phyloP scores from a whole-genome alignment of 495 filamentous ascomycete genomes.

The Pseudoneurospora amorphoporcata region DNA sequence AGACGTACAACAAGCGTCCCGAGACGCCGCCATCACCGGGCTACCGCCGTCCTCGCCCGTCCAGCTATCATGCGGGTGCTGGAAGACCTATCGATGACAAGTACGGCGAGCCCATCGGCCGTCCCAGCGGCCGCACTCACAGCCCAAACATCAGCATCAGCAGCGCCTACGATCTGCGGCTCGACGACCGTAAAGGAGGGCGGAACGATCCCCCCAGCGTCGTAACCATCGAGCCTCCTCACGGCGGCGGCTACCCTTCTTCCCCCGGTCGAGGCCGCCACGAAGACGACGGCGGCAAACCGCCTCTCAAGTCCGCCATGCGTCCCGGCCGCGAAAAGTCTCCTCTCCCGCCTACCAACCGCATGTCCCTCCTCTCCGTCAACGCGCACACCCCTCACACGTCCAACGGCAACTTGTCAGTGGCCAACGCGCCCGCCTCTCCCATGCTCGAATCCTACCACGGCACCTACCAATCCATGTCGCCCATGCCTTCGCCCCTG shows the following conservation, averaged over 20 bases:
- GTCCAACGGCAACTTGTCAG: conserved; percentile 19
- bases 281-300: not conserved
- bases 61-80: not conserved
- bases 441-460: conserved; percentile 87
- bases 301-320: conserved; percentile 23
- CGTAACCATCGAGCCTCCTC: conserved; percentile 26
- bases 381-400: conserved; percentile 30
- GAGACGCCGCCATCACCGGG: conserved; percentile 17
- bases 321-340: conserved; percentile 30
- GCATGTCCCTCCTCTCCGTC: conserved; percentile 36
- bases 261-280: conserved; percentile 1
- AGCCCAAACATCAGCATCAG: conserved; percentile 12
- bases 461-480: conserved; percentile 90
- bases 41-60: conserved; percentile 10
- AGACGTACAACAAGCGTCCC: conserved; percentile 20
- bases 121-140: conserved; percentile 18
- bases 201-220: conserved; percentile 19
- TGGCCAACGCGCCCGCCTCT: conserved; percentile 57
- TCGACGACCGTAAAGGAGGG: conserved; percentile 7
- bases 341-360: conserved; percentile 36
- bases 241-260: conserved; percentile 8
- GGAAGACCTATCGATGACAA: not conserved
- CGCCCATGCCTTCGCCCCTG: conserved; percentile 80
- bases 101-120: conserved; percentile 7
- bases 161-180: not conserved